Base-by-base conservation (phyloP, 2,329 filamentous ascomycete genomes). In the Exserohilum rostratum region DNA sequence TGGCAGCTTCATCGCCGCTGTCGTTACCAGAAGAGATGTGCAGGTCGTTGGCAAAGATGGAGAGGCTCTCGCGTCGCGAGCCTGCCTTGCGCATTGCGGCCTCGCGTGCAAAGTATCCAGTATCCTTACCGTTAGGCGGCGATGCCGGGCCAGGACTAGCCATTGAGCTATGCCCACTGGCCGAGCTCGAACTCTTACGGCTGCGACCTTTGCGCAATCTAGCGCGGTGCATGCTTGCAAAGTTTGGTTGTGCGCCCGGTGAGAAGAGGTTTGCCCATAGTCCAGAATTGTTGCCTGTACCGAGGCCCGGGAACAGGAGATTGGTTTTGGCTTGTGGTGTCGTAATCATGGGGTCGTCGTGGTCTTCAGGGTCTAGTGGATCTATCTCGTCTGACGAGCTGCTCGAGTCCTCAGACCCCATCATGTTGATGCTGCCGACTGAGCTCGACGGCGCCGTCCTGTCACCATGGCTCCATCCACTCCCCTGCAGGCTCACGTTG, bases 31-130 rank as follows among this genome's bases (percentile, higher is more conserved):
- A 87, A 10, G 85, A 87, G 18, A 97, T 89, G 61, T 95, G 89
- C 17, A 97, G 78, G 66, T 96, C 91, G 63, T 95, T 93, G 13
- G 93, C 93, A 33, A 93, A 91, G 79, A 95, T 87, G 62, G 90
- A 96, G 56, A 98, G 87, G 73, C 91, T 96, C 75, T 97, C 93
- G 38, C 93, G 83, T 39, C 93, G 84, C 7, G 89, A 83, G 37
- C 81, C 74, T 6, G 79, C 73, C 54, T 78, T 80, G 47, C 78
- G 77, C 52, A 79, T 78, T 5, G 77, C 76, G 35, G 79, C 75
- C 53, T 83, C 81, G 38, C 77, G 74, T 2, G 78, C 79, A 68
- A 87, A 86, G 66, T 84, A 86, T 11, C 82, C 81, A 46, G 77
- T 79, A 31, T 74, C 75, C 38, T 78, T 79, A 56, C 87, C 77